phyloP scores from a whole-genome alignment of 2,329 filamentous ascomycete species.

The Plectosphaerella cucumerina region DNA sequence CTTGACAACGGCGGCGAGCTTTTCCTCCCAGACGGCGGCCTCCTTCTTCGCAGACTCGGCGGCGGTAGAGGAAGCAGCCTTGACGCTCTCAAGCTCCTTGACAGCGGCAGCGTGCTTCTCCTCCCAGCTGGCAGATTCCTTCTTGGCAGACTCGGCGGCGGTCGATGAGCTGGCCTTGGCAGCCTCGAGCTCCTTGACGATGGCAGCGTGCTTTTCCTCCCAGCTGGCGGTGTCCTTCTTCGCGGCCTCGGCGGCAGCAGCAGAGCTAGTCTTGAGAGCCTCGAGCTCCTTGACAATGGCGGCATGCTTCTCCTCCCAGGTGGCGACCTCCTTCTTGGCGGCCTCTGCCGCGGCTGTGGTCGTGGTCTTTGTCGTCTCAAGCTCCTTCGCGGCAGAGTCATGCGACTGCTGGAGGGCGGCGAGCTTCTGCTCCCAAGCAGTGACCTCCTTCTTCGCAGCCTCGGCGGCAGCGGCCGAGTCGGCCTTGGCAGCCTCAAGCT shows the following conservation, averaged over 20 bases:
- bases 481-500: slow-evolving; percentile 20
- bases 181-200: slow-evolving; percentile 16
- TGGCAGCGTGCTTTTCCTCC: slow-evolving; percentile 15
- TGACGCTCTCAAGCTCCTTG: slow-evolving; percentile 18
- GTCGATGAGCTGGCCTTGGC: slow-evolving; percentile 25
- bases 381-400: slow-evolving; percentile 7
- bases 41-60: slow-evolving; percentile 24
- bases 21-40: slow-evolving; percentile 17
- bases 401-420: slow-evolving; percentile 3
- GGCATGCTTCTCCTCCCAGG: slow-evolving; percentile 20
- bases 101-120: slow-evolving; percentile 11
- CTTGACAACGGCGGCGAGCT: slow-evolving; percentile 14
- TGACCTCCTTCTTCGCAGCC: slow-evolving; percentile 17
- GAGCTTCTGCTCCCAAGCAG: slow-evolving; percentile 21
- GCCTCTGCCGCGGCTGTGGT: slow-evolving; percentile 14
- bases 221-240: slow-evolving; percentile 13
- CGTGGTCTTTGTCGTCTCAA: slow-evolving; percentile 17
- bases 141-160: slow-evolving; percentile 21
- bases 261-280: slow-evolving; percentile 9
- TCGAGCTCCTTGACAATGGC: slow-evolving; percentile 21
- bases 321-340: slow-evolving; percentile 21
- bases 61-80: slow-evolving; percentile 7
- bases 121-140: slow-evolving; percentile 19
- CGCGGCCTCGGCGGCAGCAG: slow-evolving; percentile 7
- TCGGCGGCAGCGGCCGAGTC: slow-evolving; percentile 21